phyloP scores from a whole-genome alignment of 768 basidiomycete genomes.

The Rhizopogon rudus region DNA sequence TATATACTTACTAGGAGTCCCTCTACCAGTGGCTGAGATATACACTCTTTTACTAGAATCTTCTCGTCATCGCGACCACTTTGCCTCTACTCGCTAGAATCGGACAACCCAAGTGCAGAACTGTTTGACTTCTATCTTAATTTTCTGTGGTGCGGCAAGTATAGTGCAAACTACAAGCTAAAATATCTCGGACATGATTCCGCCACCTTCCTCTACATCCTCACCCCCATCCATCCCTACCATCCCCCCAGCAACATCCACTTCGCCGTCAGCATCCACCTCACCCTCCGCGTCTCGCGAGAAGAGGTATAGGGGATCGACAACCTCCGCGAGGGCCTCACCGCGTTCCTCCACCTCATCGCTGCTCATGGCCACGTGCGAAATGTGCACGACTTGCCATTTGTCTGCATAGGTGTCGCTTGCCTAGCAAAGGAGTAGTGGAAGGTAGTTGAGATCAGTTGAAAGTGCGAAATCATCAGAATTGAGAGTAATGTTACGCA shows the following conservation, averaged over 20 bases:
- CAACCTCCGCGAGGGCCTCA: slow-evolving; percentile 72
- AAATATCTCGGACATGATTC: slow-evolving; percentile 30
- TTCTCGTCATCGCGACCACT: too few species aligned
- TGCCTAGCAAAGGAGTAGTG: slow-evolving; percentile 32
- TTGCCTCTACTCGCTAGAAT: too few species aligned
- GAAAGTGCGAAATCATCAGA: background rate
- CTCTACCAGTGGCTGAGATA: too few species aligned
- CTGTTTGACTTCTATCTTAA: too few species aligned
- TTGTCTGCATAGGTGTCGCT: slow-evolving; percentile 75
- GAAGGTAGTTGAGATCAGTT: background rate
- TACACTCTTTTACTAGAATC: too few species aligned
- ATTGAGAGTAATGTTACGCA: slow-evolving; percentile 30
- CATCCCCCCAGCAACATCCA: slow-evolving; percentile 35
- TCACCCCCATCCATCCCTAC: slow-evolving; percentile 40
- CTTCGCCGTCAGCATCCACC: slow-evolving; percentile 63
- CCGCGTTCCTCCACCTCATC: slow-evolving; percentile 79
- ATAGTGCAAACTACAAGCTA: background rate
- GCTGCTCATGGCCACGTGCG: slow-evolving; percentile 63
- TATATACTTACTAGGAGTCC: too few species aligned
- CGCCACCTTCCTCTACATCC: slow-evolving; percentile 26
- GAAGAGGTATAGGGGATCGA: slow-evolving; percentile 58
- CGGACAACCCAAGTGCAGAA: too few species aligned
- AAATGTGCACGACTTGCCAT: slow-evolving; percentile 75
- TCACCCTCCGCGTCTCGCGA: slow-evolving; percentile 43
- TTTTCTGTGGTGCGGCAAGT: too few species aligned